These are phyloP conservation scores for Magnusiomyces sp. DNA, from an alignment of 1,139 yeast species.

Conservation along the genomic window DNA sequence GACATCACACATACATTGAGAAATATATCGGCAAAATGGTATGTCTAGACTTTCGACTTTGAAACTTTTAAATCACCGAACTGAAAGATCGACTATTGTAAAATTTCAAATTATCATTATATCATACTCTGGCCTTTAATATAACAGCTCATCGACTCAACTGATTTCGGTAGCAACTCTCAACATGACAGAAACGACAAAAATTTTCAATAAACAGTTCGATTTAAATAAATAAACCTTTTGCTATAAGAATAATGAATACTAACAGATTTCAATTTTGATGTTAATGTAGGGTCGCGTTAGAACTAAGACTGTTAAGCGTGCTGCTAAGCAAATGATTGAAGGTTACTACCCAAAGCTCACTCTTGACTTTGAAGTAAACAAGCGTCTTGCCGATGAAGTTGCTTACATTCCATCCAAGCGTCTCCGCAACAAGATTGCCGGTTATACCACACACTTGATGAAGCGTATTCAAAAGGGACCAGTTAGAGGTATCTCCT, in stretches of 20 bases:
- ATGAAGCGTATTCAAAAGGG: conserved; percentile 99
- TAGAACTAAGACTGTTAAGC: conserved; percentile 96
- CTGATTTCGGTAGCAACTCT: no score
- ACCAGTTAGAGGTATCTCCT: conserved; percentile 99
- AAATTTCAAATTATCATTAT: no score
- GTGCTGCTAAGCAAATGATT: conserved; percentile 99
- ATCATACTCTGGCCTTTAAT: no score
- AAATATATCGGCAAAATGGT: conserved; percentile 8
- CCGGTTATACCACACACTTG: conserved; percentile 99
- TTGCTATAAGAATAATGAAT: no score
- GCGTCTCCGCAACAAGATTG: conserved; percentile 99
- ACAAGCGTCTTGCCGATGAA: conserved; percentile 98
- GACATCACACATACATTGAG: background rate
- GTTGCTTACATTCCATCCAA: conserved; percentile 98
- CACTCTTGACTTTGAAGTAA: conserved; percentile 99
- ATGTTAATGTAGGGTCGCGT: conserved; percentile 25
- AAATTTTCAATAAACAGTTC: no score
- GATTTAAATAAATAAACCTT: no score
- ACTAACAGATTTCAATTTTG: no score
- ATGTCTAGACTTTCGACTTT: background rate
- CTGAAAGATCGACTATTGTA: no score
- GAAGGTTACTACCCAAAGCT: conserved; percentile 99
- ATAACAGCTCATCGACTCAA: no score
- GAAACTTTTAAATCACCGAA: no score
- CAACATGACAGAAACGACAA: no score